Evolutionary conservation across 495 filamentous ascomycete genomes (phyloP), one percentile per base, ranked within the genome.

Genomic region (Aspergillus baeticus): DNA sequence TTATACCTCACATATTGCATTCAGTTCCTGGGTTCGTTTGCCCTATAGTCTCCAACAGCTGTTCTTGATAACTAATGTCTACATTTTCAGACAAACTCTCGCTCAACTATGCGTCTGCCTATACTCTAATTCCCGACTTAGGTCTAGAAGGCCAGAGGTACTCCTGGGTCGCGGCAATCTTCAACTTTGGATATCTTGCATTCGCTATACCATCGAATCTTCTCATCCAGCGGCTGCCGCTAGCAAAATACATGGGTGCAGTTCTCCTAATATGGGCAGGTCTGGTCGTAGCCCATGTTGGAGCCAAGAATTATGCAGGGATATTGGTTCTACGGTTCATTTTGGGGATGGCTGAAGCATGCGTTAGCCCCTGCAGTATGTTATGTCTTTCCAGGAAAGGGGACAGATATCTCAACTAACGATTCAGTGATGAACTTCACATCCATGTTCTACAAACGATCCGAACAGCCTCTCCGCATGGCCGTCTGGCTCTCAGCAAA

Each of bases 391-490:
- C 2, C 18, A 22, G 6, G 36, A 26, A n/a, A 51, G 15, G 2
- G 23, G 17, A 11, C 8, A 4, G 26, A 29, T 29, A 3, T 29
- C 26, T 29, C 26, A 29, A 10, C 53, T 59, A 52, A 58, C n/a
- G 43, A 20, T n/a, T 17, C 31, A 71, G 68, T 73, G 65, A 68
- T 72, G 56, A 72, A 85, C 29, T 72, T 89, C 13, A 85, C 83
- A 0, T 78, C 83, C 11, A 87, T 87, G 80, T 88, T 86, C 79
- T 89, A 87, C 64, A 82, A 77, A 41, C 84, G 85, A 18, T 76
- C 81, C 39, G 85, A 89, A 56, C 86, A 88, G 64, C 78, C 84
- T 0, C 65, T 79, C 0, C 77, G 81, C 4, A 84, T 86, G 37
- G 80, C 81, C 0, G 80, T 85, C 64, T 89, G 86, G 84, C 75